Evolutionary conservation across 106 monocot species (phyloP).

Genomic region (Iris macrosiphon): DNA sequence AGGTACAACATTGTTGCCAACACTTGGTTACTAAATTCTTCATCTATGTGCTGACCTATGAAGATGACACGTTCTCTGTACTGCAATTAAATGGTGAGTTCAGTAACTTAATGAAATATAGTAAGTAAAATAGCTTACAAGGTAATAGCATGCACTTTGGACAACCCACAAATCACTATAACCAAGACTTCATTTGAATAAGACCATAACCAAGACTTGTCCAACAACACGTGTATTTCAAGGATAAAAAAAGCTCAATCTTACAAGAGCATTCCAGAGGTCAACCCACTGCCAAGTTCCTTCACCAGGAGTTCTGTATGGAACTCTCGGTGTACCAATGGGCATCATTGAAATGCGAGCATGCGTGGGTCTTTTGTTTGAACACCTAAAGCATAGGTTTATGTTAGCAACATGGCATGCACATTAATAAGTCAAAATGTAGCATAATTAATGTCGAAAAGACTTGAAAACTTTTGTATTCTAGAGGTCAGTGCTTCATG

Average conservation of each 20-base stretch:
- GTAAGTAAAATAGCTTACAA: no score
- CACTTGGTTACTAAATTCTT: constrained; percentile 86
- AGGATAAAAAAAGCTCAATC: constrained; percentile 12
- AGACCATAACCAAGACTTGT: no score
- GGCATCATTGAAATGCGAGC: constrained; percentile 72
- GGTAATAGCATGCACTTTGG: no score
- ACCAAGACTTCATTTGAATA: no score
- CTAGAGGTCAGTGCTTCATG: not conserved
- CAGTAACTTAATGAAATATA: no score
- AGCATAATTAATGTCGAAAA: not conserved
- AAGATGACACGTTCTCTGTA: constrained; percentile 86
- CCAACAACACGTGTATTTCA: not conserved
- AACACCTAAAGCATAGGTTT: constrained; percentile 16
- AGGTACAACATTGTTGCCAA: constrained; percentile 90
- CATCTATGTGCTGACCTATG: constrained; percentile 83
- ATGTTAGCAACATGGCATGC: not conserved
- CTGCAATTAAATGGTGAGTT: no score
- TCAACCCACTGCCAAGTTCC: constrained; percentile 92
- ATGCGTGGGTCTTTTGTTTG: constrained; percentile 26
- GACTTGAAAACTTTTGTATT: not conserved
- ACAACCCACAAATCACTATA: no score
- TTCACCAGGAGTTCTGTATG: constrained; percentile 78
- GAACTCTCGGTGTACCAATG: constrained; percentile 80
- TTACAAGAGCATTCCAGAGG: constrained; percentile 95
- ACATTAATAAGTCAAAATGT: not conserved